These are phyloP conservation scores for Leccinum obscurum DNA, from an alignment of 768 basidiomycete species.

Conservation along the genomic window DNA sequence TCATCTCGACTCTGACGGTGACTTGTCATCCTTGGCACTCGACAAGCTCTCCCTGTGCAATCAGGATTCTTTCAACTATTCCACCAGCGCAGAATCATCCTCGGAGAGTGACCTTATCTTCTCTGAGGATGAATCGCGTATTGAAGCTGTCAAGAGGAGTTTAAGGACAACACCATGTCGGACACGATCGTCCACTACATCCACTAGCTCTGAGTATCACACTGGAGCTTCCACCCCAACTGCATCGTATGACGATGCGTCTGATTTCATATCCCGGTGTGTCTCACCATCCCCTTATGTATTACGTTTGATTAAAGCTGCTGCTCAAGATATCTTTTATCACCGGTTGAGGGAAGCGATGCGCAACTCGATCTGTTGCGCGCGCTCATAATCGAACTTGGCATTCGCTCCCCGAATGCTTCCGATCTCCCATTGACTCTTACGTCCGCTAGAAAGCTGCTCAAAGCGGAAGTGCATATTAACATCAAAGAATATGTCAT, in stretches of 20 bases:
- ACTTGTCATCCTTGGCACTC: conserved; percentile 11
- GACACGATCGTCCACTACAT: conserved; percentile 5
- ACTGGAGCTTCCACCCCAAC: conserved; percentile 15
- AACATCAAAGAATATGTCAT: conserved; percentile 75
- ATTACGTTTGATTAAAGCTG: background rate
- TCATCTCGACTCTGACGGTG: conserved; percentile 11
- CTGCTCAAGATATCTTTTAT: conserved; percentile 24
- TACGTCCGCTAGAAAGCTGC: conserved; percentile 62
- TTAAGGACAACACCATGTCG: background rate
- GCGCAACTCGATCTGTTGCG: conserved; percentile 62
- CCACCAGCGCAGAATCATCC: conserved; percentile 6
- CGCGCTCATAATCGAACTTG: conserved; percentile 76
- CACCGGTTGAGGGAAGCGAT: conserved; percentile 13
- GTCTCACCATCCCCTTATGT: background rate
- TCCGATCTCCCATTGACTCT: conserved; percentile 55
- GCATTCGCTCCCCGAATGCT: conserved; percentile 46
- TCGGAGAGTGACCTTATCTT: conserved; percentile 2
- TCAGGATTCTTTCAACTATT: conserved; percentile 3
- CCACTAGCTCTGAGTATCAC: conserved; percentile 9
- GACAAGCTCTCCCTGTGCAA: conserved; percentile 21
- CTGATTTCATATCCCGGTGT: conserved; percentile 29
- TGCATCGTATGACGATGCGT: conserved; percentile 28
- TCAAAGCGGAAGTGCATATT: conserved; percentile 67
- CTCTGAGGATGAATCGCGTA: background rate
- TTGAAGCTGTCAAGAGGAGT: background rate